A percentile compares a stretch with the other conserved stretches of the same genome.
Conservation (phyloP, 164 flowering plant species). For the Taxillus chinensis region DNA sequence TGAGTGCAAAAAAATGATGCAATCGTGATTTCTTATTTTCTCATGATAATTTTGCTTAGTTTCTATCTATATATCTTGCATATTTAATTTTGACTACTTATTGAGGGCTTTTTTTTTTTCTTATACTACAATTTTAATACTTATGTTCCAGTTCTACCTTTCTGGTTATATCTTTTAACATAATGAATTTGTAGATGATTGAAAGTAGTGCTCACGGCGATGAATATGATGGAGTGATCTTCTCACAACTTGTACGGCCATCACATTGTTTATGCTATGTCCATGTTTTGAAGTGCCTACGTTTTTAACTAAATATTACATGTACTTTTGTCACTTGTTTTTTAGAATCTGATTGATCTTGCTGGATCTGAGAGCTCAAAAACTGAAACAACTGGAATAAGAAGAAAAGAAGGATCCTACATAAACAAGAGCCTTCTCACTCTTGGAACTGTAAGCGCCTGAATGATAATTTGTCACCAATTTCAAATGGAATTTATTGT, state of each 20-base stretch:
- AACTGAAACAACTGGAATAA: constrained; percentile 92
- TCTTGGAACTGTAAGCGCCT: constrained; percentile 87
- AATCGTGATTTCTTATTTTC: too few relatives aligned
- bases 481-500: neutral
- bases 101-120: too few relatives aligned
- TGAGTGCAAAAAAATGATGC: too few relatives aligned
- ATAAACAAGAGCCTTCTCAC: constrained; percentile 97
- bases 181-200: constrained; percentile 62
- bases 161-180: neutral
- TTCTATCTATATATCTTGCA: too few relatives aligned
- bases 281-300: neutral
- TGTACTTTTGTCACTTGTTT: neutral
- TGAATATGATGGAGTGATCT: constrained; percentile 94
- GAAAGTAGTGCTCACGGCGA: constrained; percentile 94
- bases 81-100: too few relatives aligned
- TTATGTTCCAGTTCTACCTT: neutral
- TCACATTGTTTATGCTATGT: neutral
- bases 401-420: constrained; percentile 98
- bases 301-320: neutral
- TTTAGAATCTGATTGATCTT: constrained; percentile 91
- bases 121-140: too few relatives aligned
- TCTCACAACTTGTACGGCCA: constrained; percentile 85
- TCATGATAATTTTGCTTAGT: too few relatives aligned
- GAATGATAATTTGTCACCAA: neutral
- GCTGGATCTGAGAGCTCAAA: constrained; percentile 99